Base-by-base conservation (phyloP, 2,329 filamentous ascomycete species). In the Cordyceps cateniannulata region DNA sequence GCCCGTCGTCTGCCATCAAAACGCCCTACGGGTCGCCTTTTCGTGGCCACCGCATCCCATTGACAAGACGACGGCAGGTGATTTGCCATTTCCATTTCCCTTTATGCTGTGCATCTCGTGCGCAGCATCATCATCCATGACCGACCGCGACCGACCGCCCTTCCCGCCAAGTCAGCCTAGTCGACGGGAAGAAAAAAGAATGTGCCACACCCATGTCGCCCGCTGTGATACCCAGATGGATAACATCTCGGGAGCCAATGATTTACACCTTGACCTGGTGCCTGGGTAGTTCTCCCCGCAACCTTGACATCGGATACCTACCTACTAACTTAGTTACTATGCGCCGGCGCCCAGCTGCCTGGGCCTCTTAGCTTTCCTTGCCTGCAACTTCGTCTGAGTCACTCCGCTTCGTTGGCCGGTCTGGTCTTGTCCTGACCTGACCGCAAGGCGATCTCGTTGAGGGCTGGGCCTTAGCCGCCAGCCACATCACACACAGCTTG, bases 401-500 rank as follows among this genome's bases (percentile, higher is more conserved):
- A 59, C 49, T 52, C 49, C 48, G 57, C 56, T 3, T 10, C 32
- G 48, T 38, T 24, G 47, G 24, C 56, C 24, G 8, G 42, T 10
- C 18, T 20, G 8, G n/a, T 45, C 42, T 22, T 10, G 42, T 45
- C n/a, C 18, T 22, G 18, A 35, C 32, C 32, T 49, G 44, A 20
- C 24, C 44, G 54, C 45, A 49, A 35, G 48, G 20, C 40, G 57
- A 59, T 59, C 40, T 48, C 27, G 40, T 29, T 59, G 57, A 45
- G 57, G 49, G 57, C 49, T 35, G 32, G 32, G 14, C 32, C 14
- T 49, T 47, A 52, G 48, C 57, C 49, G 57, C 40, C 57, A 49
- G 57, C 57, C 58, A 60, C 58, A 48, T 14, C 8, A 25, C 50
- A 49, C 50, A 42, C 58, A 48, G 42, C 58, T 48, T 42, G 44